Evolutionary conservation across 345 rosid genomes (phyloP), one percentile per base, ranked within the genome.

Genomic region (Moringa oleifera): DNA sequence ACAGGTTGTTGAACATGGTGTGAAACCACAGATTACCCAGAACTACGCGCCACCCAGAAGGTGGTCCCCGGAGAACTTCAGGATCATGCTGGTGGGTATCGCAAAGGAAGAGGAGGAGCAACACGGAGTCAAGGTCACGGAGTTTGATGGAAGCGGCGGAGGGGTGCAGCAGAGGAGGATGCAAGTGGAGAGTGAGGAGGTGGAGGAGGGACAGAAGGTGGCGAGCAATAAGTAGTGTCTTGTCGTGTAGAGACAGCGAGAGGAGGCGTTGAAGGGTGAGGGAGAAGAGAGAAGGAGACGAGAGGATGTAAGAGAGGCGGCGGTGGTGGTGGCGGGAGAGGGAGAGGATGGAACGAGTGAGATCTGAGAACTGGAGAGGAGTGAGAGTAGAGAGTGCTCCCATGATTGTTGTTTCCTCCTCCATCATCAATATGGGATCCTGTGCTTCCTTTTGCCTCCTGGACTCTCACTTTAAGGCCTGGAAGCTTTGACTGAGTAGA

Each of bases 61-160:
- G 71, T 7, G 87, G 37, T 33, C 37, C 5, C 37, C 77, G 52
- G 79, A 95, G 79, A 13, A 77, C 68, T 18, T 80, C 67, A 9
- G 99, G 95, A 68, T 80, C 57, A 18, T 74, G 73, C 20, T 84
- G 93, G 51, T 82, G 89, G 36, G 83, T 71, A 53, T 95, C 95
- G 53, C 97, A 91, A 24, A 89, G 90, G 60, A 88, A 78, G 61
- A 95, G 85, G 70, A 91, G 96, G 46, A 91, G 90, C 20, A 85
- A 62, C n/a, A 70, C 86, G 0, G 95, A 79, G 74, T 88, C 97
- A 18, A 82, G 83, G 69, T 94, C 97, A 6, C 97, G 88, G 76
- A 69, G 77, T 66, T 58, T 79, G 66, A 68, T 23, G 68, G 57
- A 0, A 61, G 69, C 22, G 59, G 73, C 18, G 1, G 74, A 70